Base-by-base conservation (phyloP, 176 grass and related monocot species). In the Cenchrus purpureus region DNA sequence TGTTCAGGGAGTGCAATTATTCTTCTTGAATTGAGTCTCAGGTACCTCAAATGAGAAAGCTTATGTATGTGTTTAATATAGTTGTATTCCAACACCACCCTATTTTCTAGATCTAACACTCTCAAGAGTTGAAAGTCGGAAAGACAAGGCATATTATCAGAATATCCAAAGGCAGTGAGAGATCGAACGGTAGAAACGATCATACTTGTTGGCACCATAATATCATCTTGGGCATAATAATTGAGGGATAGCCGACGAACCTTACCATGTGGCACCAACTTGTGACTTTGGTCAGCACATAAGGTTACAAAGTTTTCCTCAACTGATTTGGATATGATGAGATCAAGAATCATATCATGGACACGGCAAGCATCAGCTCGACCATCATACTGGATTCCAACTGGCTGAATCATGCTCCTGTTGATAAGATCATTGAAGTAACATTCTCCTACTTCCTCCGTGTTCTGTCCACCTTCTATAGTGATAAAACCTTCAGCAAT, bases 401-500 rank as follows among this genome's bases (percentile, higher is more conserved):
- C 19, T n/a, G 56, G 56, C 56, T 59, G 56, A n/a, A 59, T 59
- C 56, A 59, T 59, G 56, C 56, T 59, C 56, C 56, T 59, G 19
- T 59, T 59, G 19, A 59, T 59, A 59, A 59, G 56, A 59, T 59
- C 56, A 59, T 59, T 59, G 56, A 59, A 59, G n/a, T 59, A 59
- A 19, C 7, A 59, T 59, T 59, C 56, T 59, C 56, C 56, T n/a
- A n/a, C n/a, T 59, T 59, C 56, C 56, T n/a, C 56, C 56, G n/a
- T n/a, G 19, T 59, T 19, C 7, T 59, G 56, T 59, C 56, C 56
- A 10, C 56, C 56, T n/a, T n/a, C 56, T 59, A 9, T 59, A 59
- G 56, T 59, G 56, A 59, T n/a, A 59, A 59, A 59, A 59, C 56
- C 56, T 59, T 59, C 56, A 59, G 56, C 56, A 59, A 59, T 59